Percentiles rank a stretch among this genome's conserved stretches.
Conservation (phyloP, 305 asterid species). For the Plantago lanceolata region DNA sequence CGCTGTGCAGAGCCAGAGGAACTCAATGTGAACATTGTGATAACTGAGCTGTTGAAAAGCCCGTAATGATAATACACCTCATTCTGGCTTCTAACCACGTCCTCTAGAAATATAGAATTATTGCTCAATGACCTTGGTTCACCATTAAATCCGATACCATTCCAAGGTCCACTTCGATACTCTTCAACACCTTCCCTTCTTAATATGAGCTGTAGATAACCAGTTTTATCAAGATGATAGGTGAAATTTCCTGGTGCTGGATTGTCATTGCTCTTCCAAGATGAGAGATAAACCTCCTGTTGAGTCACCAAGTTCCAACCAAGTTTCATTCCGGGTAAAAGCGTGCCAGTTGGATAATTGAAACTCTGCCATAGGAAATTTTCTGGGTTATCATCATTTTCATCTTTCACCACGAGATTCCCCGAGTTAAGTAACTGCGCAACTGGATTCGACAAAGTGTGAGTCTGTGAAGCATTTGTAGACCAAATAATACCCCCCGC, state of each 20-base stretch:
- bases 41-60: neutral
- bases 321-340: slow-evolving; percentile 4
- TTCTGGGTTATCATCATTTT: neutral
- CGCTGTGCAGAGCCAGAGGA: slow-evolving; percentile 20
- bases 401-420: slow-evolving; percentile 10
- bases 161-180: slow-evolving; percentile 18
- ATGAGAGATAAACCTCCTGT: neutral
- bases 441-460: neutral
- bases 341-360: slow-evolving; percentile 6
- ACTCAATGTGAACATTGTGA: slow-evolving; percentile 20
- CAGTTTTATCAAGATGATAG: neutral
- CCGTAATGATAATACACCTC: neutral
- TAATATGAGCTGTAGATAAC: slow-evolving; percentile 13
- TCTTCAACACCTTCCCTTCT: neutral
- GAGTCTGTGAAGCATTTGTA: neutral
- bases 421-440: slow-evolving; percentile 10
- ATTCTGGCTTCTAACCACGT: neutral
- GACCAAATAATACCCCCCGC: neutral
- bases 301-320: slow-evolving; percentile 7
- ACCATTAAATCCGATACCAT: slow-evolving; percentile 26
- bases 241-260: slow-evolving; percentile 17
- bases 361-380: slow-evolving; percentile 15
- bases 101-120: neutral
- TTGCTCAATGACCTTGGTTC: neutral
- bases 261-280: slow-evolving; percentile 14